These are phyloP conservation scores for Saccharomycopsis oosterbeekiorum DNA, from an alignment of 805 yeast species.

Conservation along the genomic window DNA sequence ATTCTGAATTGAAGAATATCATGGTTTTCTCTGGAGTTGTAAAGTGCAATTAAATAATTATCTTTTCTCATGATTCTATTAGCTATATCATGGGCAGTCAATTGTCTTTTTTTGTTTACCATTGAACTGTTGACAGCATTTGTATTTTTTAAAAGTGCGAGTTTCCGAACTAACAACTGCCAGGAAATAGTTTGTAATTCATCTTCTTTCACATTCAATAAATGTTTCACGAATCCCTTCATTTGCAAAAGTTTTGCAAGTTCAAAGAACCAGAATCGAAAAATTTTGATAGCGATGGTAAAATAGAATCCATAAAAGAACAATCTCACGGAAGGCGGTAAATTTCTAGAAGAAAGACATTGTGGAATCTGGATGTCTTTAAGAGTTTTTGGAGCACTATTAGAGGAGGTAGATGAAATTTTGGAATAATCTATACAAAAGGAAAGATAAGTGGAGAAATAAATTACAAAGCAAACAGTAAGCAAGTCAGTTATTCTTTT, in stretches of 20 bases:
- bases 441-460: constrained; percentile 66
- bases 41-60: constrained; percentile 83
- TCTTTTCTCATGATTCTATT: constrained; percentile 94
- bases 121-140: constrained; percentile 39
- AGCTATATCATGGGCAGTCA: constrained; percentile 91
- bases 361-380: constrained; percentile 30
- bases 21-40: constrained; percentile 40
- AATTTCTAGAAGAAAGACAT: constrained; percentile 27
- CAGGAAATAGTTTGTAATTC: constrained; percentile 91
- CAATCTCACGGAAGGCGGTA: constrained; percentile 23
- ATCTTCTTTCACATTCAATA: constrained; percentile 62
- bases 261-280: constrained; percentile 51
- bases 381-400: constrained; percentile 19
- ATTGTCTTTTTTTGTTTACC: constrained; percentile 52
- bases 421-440: constrained; percentile 68
- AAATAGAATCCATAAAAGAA: constrained; percentile 34
- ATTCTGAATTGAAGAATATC: constrained; percentile 60
- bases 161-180: constrained; percentile 72
- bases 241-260: constrained; percentile 63
- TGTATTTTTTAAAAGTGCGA: constrained; percentile 67
- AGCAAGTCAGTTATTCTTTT: constrained; percentile 55
- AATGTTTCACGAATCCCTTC: constrained; percentile 61
- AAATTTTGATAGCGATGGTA: constrained; percentile 36
- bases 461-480: constrained; percentile 70
- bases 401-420: constrained; percentile 24